Evolutionary conservation across 148 eudicot species (phyloP), one percentile per base, ranked within the genome.

Genomic region (Chenopodium berlandieri): DNA sequence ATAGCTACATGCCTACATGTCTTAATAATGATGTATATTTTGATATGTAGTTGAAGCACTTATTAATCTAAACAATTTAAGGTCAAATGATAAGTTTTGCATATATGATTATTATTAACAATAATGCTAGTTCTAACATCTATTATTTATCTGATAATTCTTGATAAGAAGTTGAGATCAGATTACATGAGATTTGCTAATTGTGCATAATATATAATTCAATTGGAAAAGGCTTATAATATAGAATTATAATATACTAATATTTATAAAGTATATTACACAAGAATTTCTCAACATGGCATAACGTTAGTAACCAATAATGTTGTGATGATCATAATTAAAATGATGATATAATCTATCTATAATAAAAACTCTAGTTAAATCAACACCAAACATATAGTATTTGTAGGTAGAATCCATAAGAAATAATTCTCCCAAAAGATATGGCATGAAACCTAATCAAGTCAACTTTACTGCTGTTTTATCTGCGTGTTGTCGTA

Each of bases 401-500:
- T n/a, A n/a, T 54, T 44, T 14, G n/a, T n/a, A n/a, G n/a, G 31
- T 60, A 25, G 77, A 70, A 60, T 7, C 30, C 74, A 8, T 50
- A 52, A 19, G 66, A 74, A 79, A 73, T 44, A 2, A 50, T 63
- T 30, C 17, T 65, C 17, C 64, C 50, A 54, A 79, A 73, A 58
- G 78, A 83, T 79, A 69, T 3, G 78, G 69, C 78, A 83, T 75
- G 79, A 58, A 79, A 54, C 56, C 56, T 64, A 0, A 63, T 78
- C 78, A 78, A 71, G 81, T 72, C 40, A 82, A 1, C 31, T 72
- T 91, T 81, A 92, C 93, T 56, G 87, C 90, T 34, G 89, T 91
- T 72, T 90, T 92, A n/a, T 88, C 94, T 74, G 98, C 97, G 86
- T 92, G 97, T 78, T 91, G 97, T 66, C 98, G 88, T 81, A 78